These are phyloP conservation scores for Leccinum olivaceopallidum DNA, from an alignment of 768 basidiomycete genomes.

Conservation along the genomic window DNA sequence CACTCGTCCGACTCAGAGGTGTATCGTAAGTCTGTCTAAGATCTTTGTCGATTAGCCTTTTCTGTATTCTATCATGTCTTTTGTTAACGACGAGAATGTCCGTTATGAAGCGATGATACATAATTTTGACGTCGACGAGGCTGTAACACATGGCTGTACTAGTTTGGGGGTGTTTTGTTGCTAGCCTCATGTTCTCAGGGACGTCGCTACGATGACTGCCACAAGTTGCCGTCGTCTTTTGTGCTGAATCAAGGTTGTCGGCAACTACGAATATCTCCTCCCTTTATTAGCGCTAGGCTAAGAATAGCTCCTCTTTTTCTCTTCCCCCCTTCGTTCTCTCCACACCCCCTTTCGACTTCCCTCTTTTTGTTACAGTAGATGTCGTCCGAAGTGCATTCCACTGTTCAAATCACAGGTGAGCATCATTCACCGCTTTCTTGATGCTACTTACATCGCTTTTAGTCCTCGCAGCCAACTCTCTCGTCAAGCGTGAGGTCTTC, in stretches of 20 bases:
- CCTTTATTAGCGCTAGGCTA: conserved; percentile 1
- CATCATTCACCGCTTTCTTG: not conserved
- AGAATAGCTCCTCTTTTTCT: not conserved
- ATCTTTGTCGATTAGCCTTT: too few species aligned
- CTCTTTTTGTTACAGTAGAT: conserved; percentile 10
- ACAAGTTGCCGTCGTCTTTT: not conserved
- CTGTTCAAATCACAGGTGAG: conserved; percentile 31
- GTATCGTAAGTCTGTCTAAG: too few species aligned
- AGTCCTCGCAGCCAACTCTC: conserved; percentile 78
- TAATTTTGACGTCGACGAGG: not conserved
- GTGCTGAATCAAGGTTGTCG: not conserved
- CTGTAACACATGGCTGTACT: not conserved
- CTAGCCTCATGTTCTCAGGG: not conserved
- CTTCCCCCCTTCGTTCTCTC: not conserved
- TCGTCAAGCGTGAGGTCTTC: conserved; percentile 77
- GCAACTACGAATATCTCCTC: not conserved
- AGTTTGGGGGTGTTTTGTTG: not conserved
- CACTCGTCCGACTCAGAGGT: too few species aligned
- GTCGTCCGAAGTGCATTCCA: conserved; percentile 19
- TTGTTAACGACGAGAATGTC: too few species aligned
- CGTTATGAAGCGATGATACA: too few species aligned
- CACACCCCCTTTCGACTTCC: not conserved
- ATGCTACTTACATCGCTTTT: conserved; percentile 2
- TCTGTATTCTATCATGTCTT: too few species aligned
- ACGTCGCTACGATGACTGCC: conserved; percentile 8